Base-by-base conservation (phyloP, 2,329 filamentous ascomycete genomes). In the Fusarium sp. region DNA sequence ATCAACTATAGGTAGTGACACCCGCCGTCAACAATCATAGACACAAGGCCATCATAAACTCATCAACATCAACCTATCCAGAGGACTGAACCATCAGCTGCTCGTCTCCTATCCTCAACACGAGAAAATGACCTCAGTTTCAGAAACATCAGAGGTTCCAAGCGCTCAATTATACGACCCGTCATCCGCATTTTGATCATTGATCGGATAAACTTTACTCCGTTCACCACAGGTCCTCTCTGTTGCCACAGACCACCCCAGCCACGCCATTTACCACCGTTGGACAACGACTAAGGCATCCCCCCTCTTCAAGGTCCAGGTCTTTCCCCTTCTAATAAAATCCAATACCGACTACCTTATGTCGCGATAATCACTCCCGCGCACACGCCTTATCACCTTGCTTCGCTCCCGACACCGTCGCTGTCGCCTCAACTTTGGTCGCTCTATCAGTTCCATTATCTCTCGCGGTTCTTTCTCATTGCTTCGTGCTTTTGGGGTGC, bases 191-290 rank as follows among this genome's bases (percentile, higher is more conserved):
- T 49, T 60, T 60, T 41, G 54, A 2, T 3, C 0, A 1, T 15
- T 0, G 0, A 0, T 3, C 61, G 60, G 62, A 65, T 10, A 65
- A 59, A 44, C 21, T 1, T 33, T 10, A 7, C 8, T 66, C 68
- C 68, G 37, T 12, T 3, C 5, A 20, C 29, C 50, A 41, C 39
- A 39, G 26, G 31, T 28, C 24, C 52, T 23, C 24, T 33, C 46
- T 50, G 31, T 48, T 66, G 39, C 62, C 63, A 70, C 67, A 70
- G 53, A 59, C 42, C 52, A 67, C 74, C 78, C 79, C 79, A 81
- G 79, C 79, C 79, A 81, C 79, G 76, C 75, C 75, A 75, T 81
- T 81, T 78, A 75, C 71, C 66, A 75, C 71, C 66, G 73, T 69
- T 76, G 74, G 70, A 62, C 66, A 72, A 68, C 70, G 66, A 75